Conservation (phyloP, 164 flowering plant species). For the Liquidambar formosana region DNA sequence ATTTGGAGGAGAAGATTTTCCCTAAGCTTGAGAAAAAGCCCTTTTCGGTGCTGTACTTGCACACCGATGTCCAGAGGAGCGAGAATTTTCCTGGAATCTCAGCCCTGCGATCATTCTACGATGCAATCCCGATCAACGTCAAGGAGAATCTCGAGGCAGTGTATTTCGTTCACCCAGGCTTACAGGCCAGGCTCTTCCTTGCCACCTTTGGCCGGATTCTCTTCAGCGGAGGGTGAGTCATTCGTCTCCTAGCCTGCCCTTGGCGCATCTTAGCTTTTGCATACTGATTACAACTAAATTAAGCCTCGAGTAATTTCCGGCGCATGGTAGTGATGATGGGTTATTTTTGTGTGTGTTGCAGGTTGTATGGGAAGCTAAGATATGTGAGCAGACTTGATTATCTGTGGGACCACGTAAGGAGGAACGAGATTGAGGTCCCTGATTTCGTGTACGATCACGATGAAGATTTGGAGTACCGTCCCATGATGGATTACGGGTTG, state of each 20-base stretch:
- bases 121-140: slow-evolving; percentile 53
- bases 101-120: slow-evolving; percentile 55
- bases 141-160: slow-evolving; percentile 57
- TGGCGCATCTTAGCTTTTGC: neutral
- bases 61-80: slow-evolving; percentile 56
- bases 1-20: slow-evolving; percentile 38
- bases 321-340: slow-evolving; percentile 4
- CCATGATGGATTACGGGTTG: slow-evolving; percentile 65
- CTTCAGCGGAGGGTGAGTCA: slow-evolving; percentile 57
- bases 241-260: too few species aligned
- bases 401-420: slow-evolving; percentile 65
- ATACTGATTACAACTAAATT: neutral
- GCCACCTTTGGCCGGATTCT: slow-evolving; percentile 79
- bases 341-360: slow-evolving; percentile 13
- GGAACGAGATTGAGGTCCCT: slow-evolving; percentile 59
- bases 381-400: slow-evolving; percentile 64
- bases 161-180: slow-evolving; percentile 76
- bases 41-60: slow-evolving; percentile 57
- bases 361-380: slow-evolving; percentile 66
- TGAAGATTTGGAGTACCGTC: slow-evolving; percentile 62
- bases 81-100: slow-evolving; percentile 79
- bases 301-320: neutral
- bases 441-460: slow-evolving; percentile 70
- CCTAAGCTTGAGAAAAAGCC: slow-evolving; percentile 30
- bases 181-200: slow-evolving; percentile 75